Evolutionary conservation across 2,329 filamentous ascomycete genomes (phyloP).

Genomic region (Stenocarpella maydis): DNA sequence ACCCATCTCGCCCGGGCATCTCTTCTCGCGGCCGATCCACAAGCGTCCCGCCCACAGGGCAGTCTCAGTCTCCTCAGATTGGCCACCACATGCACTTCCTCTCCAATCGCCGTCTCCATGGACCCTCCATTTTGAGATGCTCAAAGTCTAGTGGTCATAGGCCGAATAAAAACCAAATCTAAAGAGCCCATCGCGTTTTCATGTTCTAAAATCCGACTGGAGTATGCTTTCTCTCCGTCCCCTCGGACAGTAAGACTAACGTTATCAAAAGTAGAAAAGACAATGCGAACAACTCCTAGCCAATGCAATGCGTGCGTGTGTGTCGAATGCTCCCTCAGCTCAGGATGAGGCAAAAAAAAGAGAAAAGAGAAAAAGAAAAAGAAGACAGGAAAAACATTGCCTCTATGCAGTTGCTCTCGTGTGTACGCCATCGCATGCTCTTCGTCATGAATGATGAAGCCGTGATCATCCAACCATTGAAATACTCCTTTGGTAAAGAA

Average conservation of each 20-base stretch:
- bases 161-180: neutral
- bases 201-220: neutral
- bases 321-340: conserved; percentile 10
- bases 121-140: conserved; percentile 7
- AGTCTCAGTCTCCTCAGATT: neutral
- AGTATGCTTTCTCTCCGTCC: conserved; percentile 3
- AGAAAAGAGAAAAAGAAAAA: neutral
- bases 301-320: conserved; percentile 25
- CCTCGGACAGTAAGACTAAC: neutral
- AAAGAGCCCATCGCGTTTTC: neutral
- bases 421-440: conserved; percentile 9
- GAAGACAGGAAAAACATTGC: conserved; percentile 16
- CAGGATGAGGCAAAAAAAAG: neutral
- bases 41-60: too few species aligned
- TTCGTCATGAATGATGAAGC: conserved; percentile 14
- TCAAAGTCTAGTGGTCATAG: neutral
- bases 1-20: neutral
- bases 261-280: neutral
- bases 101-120: neutral
- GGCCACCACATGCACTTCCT: neutral
- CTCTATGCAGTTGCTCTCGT: neutral
- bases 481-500: neutral
- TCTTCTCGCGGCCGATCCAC: too few species aligned
- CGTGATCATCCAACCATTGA: neutral
- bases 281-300: conserved; percentile 3